phyloP scores from a whole-genome alignment of 495 filamentous ascomycete genomes.

The Amorphotheca resinae region DNA sequence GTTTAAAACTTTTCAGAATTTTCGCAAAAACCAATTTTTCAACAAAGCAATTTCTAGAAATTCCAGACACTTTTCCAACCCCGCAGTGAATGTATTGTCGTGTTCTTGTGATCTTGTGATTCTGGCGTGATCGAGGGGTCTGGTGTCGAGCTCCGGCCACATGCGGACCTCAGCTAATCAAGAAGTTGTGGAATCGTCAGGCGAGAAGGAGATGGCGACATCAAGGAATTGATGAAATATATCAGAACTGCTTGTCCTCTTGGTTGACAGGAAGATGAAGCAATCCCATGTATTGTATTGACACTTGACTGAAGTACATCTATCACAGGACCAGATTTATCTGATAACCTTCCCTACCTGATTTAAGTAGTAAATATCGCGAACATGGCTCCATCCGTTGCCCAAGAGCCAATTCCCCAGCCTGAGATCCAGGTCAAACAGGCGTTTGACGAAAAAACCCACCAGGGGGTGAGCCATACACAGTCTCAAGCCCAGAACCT shows the following conservation, averaged over 20 bases:
- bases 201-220: neutral
- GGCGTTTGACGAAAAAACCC: slow-evolving; percentile 3
- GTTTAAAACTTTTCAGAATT: too few relatives aligned
- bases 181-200: neutral
- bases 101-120: neutral
- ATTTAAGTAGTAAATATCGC: neutral
- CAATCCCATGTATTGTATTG: neutral
- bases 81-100: neutral
- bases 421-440: slow-evolving; percentile 5
- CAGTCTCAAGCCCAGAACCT: neutral
- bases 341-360: neutral
- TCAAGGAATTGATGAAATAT: neutral
- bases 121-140: neutral
- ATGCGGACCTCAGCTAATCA: neutral
- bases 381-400: slow-evolving; percentile 6
- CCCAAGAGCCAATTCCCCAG: slow-evolving; percentile 3
- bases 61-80: neutral
- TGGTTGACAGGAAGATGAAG: neutral
- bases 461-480: neutral
- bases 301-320: neutral
- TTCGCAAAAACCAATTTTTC: too few relatives aligned
- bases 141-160: neutral
- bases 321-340: neutral
- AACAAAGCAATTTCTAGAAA: too few relatives aligned
- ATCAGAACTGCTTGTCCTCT: neutral